Evolutionary conservation across 2,329 filamentous ascomycete genomes (phyloP).

Genomic region (Colletotrichum tamarilloi): DNA sequence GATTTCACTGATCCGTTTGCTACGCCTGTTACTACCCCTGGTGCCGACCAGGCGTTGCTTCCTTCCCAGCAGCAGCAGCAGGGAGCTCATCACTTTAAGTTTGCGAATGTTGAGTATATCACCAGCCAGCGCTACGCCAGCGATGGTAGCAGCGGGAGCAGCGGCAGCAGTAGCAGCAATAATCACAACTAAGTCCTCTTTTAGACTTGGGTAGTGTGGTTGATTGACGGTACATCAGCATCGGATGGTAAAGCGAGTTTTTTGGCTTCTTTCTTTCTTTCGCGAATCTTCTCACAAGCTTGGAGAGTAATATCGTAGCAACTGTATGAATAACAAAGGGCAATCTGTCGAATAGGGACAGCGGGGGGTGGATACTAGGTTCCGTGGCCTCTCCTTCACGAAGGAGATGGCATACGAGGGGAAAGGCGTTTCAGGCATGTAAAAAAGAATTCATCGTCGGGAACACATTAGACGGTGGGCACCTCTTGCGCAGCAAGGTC

Average conservation of each 20-base stretch:
- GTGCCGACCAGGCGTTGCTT: conserved; percentile 1
- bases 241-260: conserved; percentile 16
- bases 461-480: not conserved
- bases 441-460: not conserved
- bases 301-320: not conserved
- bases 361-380: not conserved
- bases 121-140: not conserved
- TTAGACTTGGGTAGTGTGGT: not conserved
- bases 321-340: conserved; percentile 12
- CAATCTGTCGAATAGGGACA: conserved; percentile 3
- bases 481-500: not conserved
- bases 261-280: not conserved
- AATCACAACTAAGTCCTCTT: not conserved
- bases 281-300: not conserved
- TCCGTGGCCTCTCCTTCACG: not conserved
- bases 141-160: conserved; percentile 8
- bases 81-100: conserved; percentile 10
- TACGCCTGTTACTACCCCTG: not conserved
- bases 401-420: not conserved
- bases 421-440: conserved; percentile 14
- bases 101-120: conserved; percentile 18
- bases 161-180: conserved; percentile 6
- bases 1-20: conserved; percentile 22
- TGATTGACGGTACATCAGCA: not conserved
- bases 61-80: conserved; percentile 9